phyloP scores from a whole-genome alignment of 306 rosid genomes.

The Macrotyloma uniflorum region DNA sequence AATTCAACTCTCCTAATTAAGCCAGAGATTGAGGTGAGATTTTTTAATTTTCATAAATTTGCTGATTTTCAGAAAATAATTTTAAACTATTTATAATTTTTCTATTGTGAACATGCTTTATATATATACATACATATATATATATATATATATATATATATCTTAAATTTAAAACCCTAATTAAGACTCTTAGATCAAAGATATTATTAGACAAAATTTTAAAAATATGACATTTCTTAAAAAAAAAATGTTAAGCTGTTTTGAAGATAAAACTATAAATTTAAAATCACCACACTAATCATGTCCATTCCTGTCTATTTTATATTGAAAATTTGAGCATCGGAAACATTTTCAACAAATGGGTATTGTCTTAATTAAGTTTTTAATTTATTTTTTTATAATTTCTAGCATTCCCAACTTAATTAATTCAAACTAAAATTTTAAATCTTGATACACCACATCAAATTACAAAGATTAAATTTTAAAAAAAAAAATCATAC shows the following conservation, averaged over 20 bases:
- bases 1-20: conserved; percentile 25
- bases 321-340: neutral
- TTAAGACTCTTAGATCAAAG: too few species aligned
- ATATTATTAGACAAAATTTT: too few species aligned
- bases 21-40: neutral
- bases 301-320: neutral
- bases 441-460: too few species aligned
- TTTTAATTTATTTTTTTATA: neutral
- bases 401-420: neutral
- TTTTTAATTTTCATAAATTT: neutral
- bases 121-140: too few species aligned
- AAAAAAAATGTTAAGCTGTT: too few species aligned
- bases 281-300: neutral
- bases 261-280: neutral
- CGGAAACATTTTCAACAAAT: neutral
- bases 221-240: too few species aligned
- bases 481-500: too few species aligned
- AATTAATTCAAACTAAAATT: too few species aligned
- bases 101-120: too few species aligned
- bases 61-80: neutral
- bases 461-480: too few species aligned
- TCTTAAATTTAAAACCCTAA: too few species aligned
- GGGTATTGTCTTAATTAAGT: neutral
- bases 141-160: too few species aligned
- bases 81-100: neutral